phyloP scores from a whole-genome alignment of 495 filamentous ascomycete genomes.

The Aspergillus sclerotioniger region DNA sequence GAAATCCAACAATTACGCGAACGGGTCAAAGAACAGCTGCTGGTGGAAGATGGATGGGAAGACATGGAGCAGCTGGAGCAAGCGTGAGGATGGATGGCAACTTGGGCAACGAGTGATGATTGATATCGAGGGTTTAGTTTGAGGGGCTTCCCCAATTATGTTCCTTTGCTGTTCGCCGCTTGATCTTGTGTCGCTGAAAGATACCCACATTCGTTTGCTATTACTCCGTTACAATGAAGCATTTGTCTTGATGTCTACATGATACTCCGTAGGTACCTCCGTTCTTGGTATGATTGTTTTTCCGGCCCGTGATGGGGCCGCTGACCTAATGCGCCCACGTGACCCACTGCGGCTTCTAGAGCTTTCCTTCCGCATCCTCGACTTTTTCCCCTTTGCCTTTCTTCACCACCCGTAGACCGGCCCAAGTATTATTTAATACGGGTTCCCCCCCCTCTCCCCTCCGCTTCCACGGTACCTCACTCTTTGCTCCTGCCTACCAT shows the following conservation, averaged over 20 bases:
- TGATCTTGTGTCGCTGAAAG: slow-evolving; percentile 11
- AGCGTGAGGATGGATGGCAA: slow-evolving; percentile 13
- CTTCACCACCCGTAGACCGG: not conserved
- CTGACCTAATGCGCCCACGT: slow-evolving; percentile 23
- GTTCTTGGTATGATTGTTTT: no score
- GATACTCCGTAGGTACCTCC: no score
- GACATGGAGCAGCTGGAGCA: slow-evolving; percentile 53
- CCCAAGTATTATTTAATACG: slow-evolving; percentile 1
- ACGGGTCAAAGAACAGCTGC: slow-evolving; percentile 62
- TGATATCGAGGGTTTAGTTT: not conserved
- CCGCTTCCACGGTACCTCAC: slow-evolving; percentile 16
- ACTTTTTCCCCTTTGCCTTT: not conserved
- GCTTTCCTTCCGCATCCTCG: slow-evolving; percentile 38
- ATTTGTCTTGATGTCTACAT: not conserved
- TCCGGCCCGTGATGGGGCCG: not conserved
- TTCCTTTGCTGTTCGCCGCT: slow-evolving; percentile 12
- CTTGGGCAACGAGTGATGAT: slow-evolving; percentile 4
- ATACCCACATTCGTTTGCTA: slow-evolving; percentile 28
- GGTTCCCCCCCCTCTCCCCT: slow-evolving; percentile 6
- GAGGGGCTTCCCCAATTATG: slow-evolving; percentile 10
- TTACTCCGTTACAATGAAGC: not conserved
- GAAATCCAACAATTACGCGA: slow-evolving; percentile 53
- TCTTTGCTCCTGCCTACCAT: slow-evolving; percentile 6
- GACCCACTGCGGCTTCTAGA: slow-evolving; percentile 41
- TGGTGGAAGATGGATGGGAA: slow-evolving; percentile 72